Conservation (phyloP, 1,284 basidiomycete species). For the Boletus calvinii region DNA sequence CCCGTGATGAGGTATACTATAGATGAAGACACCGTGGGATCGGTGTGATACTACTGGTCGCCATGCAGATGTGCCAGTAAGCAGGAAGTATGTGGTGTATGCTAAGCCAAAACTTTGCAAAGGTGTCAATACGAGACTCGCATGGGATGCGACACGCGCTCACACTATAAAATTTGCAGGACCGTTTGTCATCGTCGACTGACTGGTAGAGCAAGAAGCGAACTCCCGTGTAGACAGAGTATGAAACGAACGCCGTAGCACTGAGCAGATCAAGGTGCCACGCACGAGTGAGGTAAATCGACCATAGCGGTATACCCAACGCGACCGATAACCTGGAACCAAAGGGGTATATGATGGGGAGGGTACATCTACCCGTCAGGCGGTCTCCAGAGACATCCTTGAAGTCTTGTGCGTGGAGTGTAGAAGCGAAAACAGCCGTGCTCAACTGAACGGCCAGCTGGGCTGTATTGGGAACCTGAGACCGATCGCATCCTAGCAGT, state of each 20-base stretch:
- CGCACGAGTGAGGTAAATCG: constrained; percentile 21
- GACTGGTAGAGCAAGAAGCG: constrained; percentile 23
- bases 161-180: constrained; percentile 31
- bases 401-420: constrained; percentile 40
- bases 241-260: constrained; percentile 15
- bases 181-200: constrained; percentile 23
- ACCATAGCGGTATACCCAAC: constrained; percentile 26
- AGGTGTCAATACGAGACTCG: neutral
- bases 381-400: constrained; percentile 35
- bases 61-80: constrained; percentile 17
- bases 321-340: constrained; percentile 20
- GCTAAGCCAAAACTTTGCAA: constrained; percentile 23
- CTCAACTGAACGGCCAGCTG: constrained; percentile 24
- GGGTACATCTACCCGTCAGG: constrained; percentile 29
- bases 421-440: constrained; percentile 25
- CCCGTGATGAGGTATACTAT: neutral
- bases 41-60: neutral
- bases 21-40: neutral
- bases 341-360: constrained; percentile 31
- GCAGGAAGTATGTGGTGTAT: constrained; percentile 26
- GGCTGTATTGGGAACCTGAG: constrained; percentile 17
- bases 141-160: constrained; percentile 3
- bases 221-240: constrained; percentile 19
- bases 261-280: constrained; percentile 21
- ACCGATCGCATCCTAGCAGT: constrained; percentile 29